phyloP scores from a whole-genome alignment of 176 grass and related monocot genomes.

The Microstegium vimineum region DNA sequence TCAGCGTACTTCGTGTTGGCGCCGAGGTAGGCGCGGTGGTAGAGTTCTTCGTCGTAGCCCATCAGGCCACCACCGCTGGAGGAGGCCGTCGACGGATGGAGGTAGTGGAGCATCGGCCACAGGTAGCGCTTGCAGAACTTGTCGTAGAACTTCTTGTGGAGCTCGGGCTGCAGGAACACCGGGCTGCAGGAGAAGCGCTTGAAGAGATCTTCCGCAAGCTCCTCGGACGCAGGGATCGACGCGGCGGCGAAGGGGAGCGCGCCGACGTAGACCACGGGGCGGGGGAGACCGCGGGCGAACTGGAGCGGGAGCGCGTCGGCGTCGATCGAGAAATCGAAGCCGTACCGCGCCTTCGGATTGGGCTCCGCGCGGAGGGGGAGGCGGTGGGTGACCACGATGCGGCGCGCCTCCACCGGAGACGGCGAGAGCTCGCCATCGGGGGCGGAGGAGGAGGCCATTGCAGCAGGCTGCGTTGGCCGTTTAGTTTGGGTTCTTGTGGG shows the following conservation, averaged over 20 bases:
- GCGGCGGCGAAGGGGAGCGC: constrained; percentile 31
- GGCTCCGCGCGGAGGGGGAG: constrained; percentile 49
- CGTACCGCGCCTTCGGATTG: constrained; percentile 34
- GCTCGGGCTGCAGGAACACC: constrained; percentile 14
- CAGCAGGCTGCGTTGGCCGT: not conserved
- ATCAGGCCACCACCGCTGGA: not conserved
- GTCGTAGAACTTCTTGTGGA: constrained; percentile 35
- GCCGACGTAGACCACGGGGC: constrained; percentile 52
- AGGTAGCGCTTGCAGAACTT: constrained; percentile 51
- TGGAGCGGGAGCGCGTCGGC: constrained; percentile 42
- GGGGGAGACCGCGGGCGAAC: constrained; percentile 37
- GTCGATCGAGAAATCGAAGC: constrained; percentile 56
- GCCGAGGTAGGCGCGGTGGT: constrained; percentile 37
- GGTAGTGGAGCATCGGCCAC: constrained; percentile 60
- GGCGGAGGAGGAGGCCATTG: constrained; percentile 1
- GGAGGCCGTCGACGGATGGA: constrained; percentile 5
- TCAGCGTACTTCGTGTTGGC: constrained; percentile 33
- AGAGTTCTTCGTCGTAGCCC: constrained; percentile 8
- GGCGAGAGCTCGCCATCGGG: constrained; percentile 7
- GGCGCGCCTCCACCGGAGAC: not conserved
- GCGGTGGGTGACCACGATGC: constrained; percentile 67
- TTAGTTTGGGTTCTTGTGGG: constrained; percentile 15
- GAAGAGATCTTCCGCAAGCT: constrained; percentile 22
- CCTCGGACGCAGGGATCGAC: not conserved
- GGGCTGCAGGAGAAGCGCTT: constrained; percentile 39